Percentiles rank a stretch among this genome's conserved stretches.
phyloP scores from a whole-genome alignment of 768 basidiomycete species.

The Saitozyma sp. region DNA sequence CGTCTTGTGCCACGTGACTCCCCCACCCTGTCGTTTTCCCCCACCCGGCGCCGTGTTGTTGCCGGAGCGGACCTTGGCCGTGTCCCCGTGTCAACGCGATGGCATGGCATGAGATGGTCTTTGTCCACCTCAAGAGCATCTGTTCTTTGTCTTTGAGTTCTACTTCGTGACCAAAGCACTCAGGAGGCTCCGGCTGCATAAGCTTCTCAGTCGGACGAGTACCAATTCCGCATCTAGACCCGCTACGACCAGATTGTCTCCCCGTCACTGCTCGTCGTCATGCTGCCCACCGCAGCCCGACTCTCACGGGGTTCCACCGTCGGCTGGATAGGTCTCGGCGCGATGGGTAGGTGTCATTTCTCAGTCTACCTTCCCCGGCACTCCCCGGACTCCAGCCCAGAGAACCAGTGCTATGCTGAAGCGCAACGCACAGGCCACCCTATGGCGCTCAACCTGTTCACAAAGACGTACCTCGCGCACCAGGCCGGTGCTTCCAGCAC shows the following conservation, averaged over 20 bases:
- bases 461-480: slow-evolving; percentile 35
- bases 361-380: too few relatives aligned
- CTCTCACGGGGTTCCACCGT: slow-evolving; percentile 28
- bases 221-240: neutral
- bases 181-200: neutral
- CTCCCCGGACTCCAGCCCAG: neutral
- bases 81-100: neutral
- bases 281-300: slow-evolving; percentile 19
- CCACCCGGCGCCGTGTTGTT: neutral
- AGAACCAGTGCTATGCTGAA: neutral
- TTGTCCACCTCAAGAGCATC: too few relatives aligned
- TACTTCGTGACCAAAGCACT: slow-evolving; percentile 1
- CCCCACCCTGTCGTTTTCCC: neutral
- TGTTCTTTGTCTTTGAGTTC: too few relatives aligned
- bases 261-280: slow-evolving; percentile 1
- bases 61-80: neutral
- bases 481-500: neutral
- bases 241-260: neutral
- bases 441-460: slow-evolving; percentile 48
- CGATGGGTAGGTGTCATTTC: slow-evolving; percentile 35
- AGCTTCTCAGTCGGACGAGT: neutral
- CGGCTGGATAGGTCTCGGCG: slow-evolving; percentile 47
- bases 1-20: too few relatives aligned
- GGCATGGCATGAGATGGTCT: neutral
- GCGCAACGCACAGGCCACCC: slow-evolving; percentile 32